Percentiles rank a stretch among this genome's conserved stretches.
phyloP scores from a whole-genome alignment of 305 asterid species.

The Rubia balearica region DNA sequence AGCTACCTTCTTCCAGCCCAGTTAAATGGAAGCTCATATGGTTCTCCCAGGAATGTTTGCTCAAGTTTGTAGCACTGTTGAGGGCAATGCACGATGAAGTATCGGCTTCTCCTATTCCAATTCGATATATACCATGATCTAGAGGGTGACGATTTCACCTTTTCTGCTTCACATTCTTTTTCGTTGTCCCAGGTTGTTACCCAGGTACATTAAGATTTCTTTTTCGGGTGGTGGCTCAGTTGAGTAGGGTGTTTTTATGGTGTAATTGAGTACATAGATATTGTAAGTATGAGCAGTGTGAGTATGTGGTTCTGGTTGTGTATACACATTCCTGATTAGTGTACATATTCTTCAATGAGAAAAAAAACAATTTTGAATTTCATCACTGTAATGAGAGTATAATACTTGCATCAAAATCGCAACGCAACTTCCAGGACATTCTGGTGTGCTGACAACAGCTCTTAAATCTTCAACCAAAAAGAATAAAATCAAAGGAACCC shows the following conservation, averaged over 20 bases:
- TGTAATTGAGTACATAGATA: slow-evolving; percentile 22
- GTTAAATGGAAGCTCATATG: slow-evolving; percentile 42
- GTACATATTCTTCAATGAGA: background rate
- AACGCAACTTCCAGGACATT: background rate
- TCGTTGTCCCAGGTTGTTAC: slow-evolving; percentile 21
- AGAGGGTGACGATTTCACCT: slow-evolving; percentile 2
- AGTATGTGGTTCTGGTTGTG: background rate
- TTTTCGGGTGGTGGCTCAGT: slow-evolving; percentile 20
- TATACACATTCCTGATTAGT: background rate
- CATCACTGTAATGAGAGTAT: background rate
- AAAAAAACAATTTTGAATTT: background rate
- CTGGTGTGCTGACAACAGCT: background rate
- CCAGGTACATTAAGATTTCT: slow-evolving; percentile 12
- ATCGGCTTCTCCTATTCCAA: slow-evolving; percentile 18
- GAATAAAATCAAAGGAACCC: background rate
- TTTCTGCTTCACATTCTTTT: slow-evolving; percentile 21
- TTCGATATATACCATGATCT: slow-evolving; percentile 12
- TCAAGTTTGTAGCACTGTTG: slow-evolving; percentile 35
- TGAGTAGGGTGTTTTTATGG: background rate
- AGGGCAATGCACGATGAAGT: slow-evolving; percentile 29
- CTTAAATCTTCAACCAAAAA: background rate
- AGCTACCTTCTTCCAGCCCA: slow-evolving; percentile 16
- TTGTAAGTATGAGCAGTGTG: background rate
- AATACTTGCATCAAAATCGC: background rate
- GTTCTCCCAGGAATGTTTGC: slow-evolving; percentile 33